A percentile compares a stretch with the other conserved stretches of the same genome.
Evolutionary conservation across 176 grass and related monocot species (phyloP).

Genomic region (Saccharum officinarum): DNA sequence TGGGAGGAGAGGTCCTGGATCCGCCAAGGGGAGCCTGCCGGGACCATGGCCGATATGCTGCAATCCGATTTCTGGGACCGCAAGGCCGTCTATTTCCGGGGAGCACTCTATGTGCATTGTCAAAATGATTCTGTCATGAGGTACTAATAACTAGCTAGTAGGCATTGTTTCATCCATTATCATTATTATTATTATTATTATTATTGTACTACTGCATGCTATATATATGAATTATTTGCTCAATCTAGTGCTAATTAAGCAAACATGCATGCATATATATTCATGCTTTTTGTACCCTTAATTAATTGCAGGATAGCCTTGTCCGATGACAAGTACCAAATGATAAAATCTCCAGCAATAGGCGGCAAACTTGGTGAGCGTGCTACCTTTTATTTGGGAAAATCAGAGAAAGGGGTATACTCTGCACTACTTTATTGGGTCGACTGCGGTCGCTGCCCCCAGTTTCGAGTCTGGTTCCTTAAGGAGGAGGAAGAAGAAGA

Average conservation of each 20-base stretch:
- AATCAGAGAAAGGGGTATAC: not conserved
- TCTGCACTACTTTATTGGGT: not conserved
- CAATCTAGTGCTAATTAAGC: too few relatives aligned
- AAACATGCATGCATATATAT: too few relatives aligned
- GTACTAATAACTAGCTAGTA: not conserved
- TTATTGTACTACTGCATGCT: not conserved
- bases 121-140: not conserved
- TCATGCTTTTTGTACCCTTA: not conserved
- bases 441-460: not conserved
- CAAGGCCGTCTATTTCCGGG: not conserved
- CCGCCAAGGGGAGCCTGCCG: not conserved
- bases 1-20: not conserved
- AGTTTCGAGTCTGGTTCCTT: not conserved
- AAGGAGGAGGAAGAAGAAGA: not conserved
- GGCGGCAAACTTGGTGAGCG: not conserved
- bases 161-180: not conserved
- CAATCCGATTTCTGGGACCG: not conserved
- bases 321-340: not conserved
- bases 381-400: not conserved
- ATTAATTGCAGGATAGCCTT: not conserved
- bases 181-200: not conserved
- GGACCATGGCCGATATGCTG: not conserved
- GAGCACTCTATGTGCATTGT: conserved; percentile 16
- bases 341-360: not conserved
- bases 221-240: not conserved